Conservation (phyloP, 2,329 filamentous ascomycete species). For the Periglandula ipomoeae region DNA sequence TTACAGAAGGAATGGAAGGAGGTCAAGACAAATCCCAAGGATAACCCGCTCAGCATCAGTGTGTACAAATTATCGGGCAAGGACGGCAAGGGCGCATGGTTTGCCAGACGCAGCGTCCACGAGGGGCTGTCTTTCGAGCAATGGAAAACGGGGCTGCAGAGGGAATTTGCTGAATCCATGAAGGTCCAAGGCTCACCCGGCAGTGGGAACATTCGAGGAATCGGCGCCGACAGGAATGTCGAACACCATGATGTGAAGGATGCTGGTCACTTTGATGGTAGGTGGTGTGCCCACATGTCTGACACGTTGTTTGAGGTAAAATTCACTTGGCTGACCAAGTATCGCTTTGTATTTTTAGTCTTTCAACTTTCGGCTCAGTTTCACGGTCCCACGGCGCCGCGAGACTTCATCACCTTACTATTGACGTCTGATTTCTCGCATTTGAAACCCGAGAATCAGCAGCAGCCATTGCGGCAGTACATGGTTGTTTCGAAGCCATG, state of each 20-base stretch:
- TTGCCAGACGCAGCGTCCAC: slow-evolving; percentile 76
- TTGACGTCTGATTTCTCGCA: slow-evolving; percentile 54
- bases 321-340: background rate
- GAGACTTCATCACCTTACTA: slow-evolving; percentile 79
- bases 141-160: slow-evolving; percentile 68
- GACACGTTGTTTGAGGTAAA: background rate
- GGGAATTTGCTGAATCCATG: slow-evolving; percentile 73
- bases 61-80: slow-evolving; percentile 73
- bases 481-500: slow-evolving; percentile 86
- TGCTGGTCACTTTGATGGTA: slow-evolving; percentile 55
- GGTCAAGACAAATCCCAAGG: slow-evolving; percentile 58
- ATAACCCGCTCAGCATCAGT: slow-evolving; percentile 66
- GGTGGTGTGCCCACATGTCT: background rate
- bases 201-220: slow-evolving; percentile 69
- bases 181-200: slow-evolving; percentile 61
- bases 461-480: slow-evolving; percentile 49
- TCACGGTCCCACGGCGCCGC: slow-evolving; percentile 74
- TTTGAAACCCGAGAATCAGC: slow-evolving; percentile 18
- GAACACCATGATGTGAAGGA: slow-evolving; percentile 52
- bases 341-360: slow-evolving; percentile 36
- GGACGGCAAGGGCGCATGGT: slow-evolving; percentile 84
- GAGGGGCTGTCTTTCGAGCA: slow-evolving; percentile 66
- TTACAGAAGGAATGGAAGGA: slow-evolving; percentile 86
- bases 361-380: slow-evolving; percentile 85
- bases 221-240: slow-evolving; percentile 69